Base-by-base conservation (phyloP, 805 yeast genomes). In the Yarrowia sp. region DNA sequence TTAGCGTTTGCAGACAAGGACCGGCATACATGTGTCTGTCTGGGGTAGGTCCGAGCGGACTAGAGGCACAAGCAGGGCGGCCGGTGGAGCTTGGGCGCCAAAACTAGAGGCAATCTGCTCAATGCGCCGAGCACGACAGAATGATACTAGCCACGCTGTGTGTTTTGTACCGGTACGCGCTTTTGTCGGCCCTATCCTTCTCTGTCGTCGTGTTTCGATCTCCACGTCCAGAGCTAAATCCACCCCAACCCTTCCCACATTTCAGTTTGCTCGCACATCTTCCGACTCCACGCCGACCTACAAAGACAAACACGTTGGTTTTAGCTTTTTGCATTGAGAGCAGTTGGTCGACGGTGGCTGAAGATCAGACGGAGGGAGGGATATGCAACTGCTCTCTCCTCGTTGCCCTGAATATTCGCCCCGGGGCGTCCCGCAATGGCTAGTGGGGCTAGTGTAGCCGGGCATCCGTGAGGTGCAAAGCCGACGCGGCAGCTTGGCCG, bases 211-310 rank as follows among this genome's bases (percentile, higher is more conserved):
- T 50, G 43, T 22, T 17, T 50, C 58, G 42, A 50, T 50, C 58
- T 50, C 38, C 44, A 38, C 28, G 36, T 14, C 36, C 28, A 31
- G 44, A 53, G 60, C 36, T 53, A 38, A 53, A 17, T 50, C 60
- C 58, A 51, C 58, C 58, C 58, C 60, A 53, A 53, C 60, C 60
- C 44, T 53, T 39, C 44, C 10, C 15, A 18, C 28, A n/a, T 53
- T 53, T 53, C 61, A 41, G 47, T 55, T 55, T 55, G 61, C 61
- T 39, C 61, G 45, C 61, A 41, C 61, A 55, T 39, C 47, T 41
- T 39, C 61, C 61, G 61, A 55, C 61, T 39, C 61, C 47, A 55
- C 38, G 61, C 61, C 61, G 61, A 47, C 47, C 61, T 32, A 55
- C 7, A 51, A 39, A n/a, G 42, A 33, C 43, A 36, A 51, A 51